phyloP scores from a whole-genome alignment of 1,284 basidiomycete species.

The Somion occarium region DNA sequence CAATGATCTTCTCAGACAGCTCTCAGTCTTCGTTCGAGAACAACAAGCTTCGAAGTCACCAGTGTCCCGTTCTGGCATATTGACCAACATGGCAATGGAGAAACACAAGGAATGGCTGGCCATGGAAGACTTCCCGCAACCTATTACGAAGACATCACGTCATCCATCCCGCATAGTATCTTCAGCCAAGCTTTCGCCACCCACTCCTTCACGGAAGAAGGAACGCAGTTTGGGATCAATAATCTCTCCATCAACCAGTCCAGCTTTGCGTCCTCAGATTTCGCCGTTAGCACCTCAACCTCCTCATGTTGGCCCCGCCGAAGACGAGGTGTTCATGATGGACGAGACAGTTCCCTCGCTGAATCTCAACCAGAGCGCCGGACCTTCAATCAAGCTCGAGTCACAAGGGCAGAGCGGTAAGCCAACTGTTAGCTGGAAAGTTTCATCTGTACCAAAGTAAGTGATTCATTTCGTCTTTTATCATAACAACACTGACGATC shows the following conservation, averaged over 20 bases:
- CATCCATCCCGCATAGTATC: constrained; percentile 8
- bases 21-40: constrained; percentile 56
- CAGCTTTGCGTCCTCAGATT: constrained; percentile 26
- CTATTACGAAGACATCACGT: constrained; percentile 44
- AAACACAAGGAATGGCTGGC: constrained; percentile 77
- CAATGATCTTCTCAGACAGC: constrained; percentile 59
- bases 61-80: constrained; percentile 53
- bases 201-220: constrained; percentile 25
- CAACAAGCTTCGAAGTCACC: constrained; percentile 70
- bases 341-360: constrained; percentile 39
- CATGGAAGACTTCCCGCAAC: constrained; percentile 74
- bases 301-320: constrained; percentile 16
- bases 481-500: constrained; percentile 5
- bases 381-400: background rate
- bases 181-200: constrained; percentile 45
- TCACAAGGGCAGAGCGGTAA: background rate
- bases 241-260: constrained; percentile 27
- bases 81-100: constrained; percentile 58
- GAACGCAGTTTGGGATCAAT: constrained; percentile 15
- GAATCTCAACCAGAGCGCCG: constrained; percentile 2
- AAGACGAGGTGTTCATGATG: constrained; percentile 61
- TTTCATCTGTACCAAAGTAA: constrained; percentile 8
- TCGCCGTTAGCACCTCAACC: constrained; percentile 13
- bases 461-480: constrained; percentile 19
- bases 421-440: constrained; percentile 8